Conservation (phyloP, 768 basidiomycete species). For the Lyophyllum decastes region DNA sequence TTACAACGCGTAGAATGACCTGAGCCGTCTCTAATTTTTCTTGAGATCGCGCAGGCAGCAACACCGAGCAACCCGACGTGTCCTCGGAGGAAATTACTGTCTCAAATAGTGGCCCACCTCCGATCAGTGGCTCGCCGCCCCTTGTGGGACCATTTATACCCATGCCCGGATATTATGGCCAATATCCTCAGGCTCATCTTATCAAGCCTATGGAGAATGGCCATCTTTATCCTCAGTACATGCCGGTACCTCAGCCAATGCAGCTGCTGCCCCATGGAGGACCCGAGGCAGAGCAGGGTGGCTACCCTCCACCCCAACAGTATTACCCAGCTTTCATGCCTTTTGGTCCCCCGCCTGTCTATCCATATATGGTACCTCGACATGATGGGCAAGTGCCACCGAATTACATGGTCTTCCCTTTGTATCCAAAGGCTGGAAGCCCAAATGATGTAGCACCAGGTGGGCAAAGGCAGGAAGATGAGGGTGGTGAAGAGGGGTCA, state of each 20-base stretch:
- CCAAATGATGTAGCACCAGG: slow-evolving; percentile 15
- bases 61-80: slow-evolving; percentile 41
- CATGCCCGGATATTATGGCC: slow-evolving; percentile 55
- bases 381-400: slow-evolving; percentile 28
- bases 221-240: slow-evolving; percentile 43
- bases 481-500: slow-evolving; percentile 22
- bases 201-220: slow-evolving; percentile 55
- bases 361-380: slow-evolving; percentile 27
- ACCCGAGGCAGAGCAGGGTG: slow-evolving; percentile 16
- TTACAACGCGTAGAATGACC: slow-evolving; percentile 24
- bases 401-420: slow-evolving; percentile 25
- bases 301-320: slow-evolving; percentile 21
- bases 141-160: slow-evolving; percentile 54
- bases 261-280: slow-evolving; percentile 16
- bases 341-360: slow-evolving; percentile 20
- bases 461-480: slow-evolving; percentile 19
- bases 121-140: slow-evolving; percentile 44
- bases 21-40: slow-evolving; percentile 42
- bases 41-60: slow-evolving; percentile 62
- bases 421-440: slow-evolving; percentile 22
- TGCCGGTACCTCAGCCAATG: slow-evolving; percentile 20
- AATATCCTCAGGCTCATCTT: slow-evolving; percentile 49
- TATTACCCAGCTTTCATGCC: slow-evolving; percentile 24
- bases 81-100: slow-evolving; percentile 42
- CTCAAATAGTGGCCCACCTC: slow-evolving; percentile 40